A percentile compares a stretch with the other conserved stretches of the same genome.
phyloP scores from a whole-genome alignment of 2,329 filamentous ascomycete genomes.

The Apiospora arundinis region DNA sequence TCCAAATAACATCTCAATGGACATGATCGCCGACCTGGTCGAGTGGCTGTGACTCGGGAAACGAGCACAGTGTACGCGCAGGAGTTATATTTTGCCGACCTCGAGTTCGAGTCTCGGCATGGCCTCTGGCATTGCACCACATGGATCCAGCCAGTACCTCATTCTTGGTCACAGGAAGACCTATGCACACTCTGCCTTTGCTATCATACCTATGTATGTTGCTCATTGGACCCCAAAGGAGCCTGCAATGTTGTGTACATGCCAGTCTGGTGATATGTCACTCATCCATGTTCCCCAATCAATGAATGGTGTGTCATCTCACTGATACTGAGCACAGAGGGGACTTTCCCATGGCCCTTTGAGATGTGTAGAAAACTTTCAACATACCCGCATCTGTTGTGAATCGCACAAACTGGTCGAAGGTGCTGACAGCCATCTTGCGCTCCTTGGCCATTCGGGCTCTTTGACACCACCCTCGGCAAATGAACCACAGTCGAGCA shows the following conservation, averaged over 20 bases:
- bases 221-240: neutral
- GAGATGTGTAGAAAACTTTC: neutral
- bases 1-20: neutral
- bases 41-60: too few relatives aligned
- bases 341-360: neutral
- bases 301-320: neutral
- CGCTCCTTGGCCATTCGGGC: neutral
- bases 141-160: neutral
- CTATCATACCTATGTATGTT: neutral
- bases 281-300: neutral
- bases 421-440: constrained; percentile 24
- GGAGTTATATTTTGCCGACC: neutral
- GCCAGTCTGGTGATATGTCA: neutral
- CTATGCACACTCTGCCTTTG: neutral
- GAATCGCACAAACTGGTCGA: constrained; percentile 51
- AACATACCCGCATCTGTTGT: constrained; percentile 53
- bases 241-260: neutral
- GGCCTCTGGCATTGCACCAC: neutral
- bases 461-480: neutral
- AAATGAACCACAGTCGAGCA: neutral
- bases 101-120: neutral
- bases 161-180: neutral
- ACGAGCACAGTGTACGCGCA: too few relatives aligned
- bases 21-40: neutral
- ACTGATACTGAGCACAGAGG: neutral